Conservation (phyloP, 495 filamentous ascomycete species). For the Friedmanniomyces endolithicus region DNA sequence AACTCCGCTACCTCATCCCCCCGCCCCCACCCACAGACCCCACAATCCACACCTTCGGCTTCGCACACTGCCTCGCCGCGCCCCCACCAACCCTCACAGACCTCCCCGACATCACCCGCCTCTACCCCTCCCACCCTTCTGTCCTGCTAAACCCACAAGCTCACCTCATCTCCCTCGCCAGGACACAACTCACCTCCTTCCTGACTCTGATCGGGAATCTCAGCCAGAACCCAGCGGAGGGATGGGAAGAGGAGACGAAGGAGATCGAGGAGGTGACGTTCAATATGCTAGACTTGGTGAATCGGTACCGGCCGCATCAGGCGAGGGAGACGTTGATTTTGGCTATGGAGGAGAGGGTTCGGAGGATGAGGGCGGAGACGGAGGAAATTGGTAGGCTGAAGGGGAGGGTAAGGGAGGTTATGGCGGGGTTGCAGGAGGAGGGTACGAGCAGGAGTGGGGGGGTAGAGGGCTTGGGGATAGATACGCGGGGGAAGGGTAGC, state of each 20-base stretch:
- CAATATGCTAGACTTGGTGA: conserved; percentile 82
- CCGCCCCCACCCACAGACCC: conserved; percentile 54
- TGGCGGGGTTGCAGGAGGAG: conserved; percentile 34
- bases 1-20: conserved; percentile 69
- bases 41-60: conserved; percentile 63
- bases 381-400: conserved; percentile 59
- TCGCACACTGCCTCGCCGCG: conserved; percentile 54
- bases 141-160: conserved; percentile 52
- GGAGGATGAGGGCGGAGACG: conserved; percentile 62
- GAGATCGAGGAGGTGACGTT: conserved; percentile 69
- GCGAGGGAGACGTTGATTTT: conserved; percentile 78
- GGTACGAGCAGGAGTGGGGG: too few species aligned
- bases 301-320: conserved; percentile 92
- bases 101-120: conserved; percentile 4
- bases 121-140: conserved; percentile 17
- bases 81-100: conserved; percentile 32
- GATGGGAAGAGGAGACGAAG: conserved; percentile 51
- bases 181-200: conserved; percentile 74
- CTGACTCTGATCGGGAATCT: conserved; percentile 66
- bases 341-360: conserved; percentile 84
- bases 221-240: conserved; percentile 43
- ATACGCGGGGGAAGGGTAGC: conserved; percentile 15
- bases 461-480: too few species aligned
- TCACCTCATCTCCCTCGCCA: conserved; percentile 65
- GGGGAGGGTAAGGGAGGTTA: conserved; percentile 54